Base-by-base conservation (phyloP, 2,329 filamentous ascomycete species). In the Zymoseptoria crescenta region DNA sequence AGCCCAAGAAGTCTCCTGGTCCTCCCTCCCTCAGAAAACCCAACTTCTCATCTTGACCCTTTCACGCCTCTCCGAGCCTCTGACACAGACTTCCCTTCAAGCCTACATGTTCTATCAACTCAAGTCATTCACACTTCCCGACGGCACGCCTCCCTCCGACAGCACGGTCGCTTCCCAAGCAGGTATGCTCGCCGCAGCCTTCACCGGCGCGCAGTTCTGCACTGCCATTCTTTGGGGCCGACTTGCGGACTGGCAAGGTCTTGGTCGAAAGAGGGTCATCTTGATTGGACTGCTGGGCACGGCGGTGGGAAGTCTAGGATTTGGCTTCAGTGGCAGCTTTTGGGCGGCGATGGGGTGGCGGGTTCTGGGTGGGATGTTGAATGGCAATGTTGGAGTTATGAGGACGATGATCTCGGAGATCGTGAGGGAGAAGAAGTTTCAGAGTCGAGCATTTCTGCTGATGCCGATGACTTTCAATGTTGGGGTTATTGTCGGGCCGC, bases 101-200 rank as follows among this genome's bases (percentile, higher is more conserved):
- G 83, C 88, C 1, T 95, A 95, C 74, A 85, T 95, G 79, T 95
- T 90, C 75, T 95, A 93, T 73, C 89, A 94, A 72, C 82, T 96
- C n/a, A 85, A 84, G 66, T 93, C 87, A 59, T 93, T 96, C 67
- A 61, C 64, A 6, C 30, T 51, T 1, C 56, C 65, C 10, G 54
- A 63, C 41, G 63, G 60, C 28, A 45, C 61, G 8, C 80, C 88
- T 24, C 79, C 79, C 2, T 78, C 74, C 21, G 81, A 86, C 56
- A 80, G 80, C 1, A 84, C 82, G 1, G 91, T 96, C 64, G 84
- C 91, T 0, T 80, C 81, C 20, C 90, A 94, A 71, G 88, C 88
- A 1, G 91, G 91, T 48, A 76, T 95, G 2, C 77, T 96, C 24
- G 85, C 89, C 53, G 89, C 87, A 10, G 86, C 85, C 48, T 96